phyloP scores from a whole-genome alignment of 768 basidiomycete species.

The Paxillus involutus region DNA sequence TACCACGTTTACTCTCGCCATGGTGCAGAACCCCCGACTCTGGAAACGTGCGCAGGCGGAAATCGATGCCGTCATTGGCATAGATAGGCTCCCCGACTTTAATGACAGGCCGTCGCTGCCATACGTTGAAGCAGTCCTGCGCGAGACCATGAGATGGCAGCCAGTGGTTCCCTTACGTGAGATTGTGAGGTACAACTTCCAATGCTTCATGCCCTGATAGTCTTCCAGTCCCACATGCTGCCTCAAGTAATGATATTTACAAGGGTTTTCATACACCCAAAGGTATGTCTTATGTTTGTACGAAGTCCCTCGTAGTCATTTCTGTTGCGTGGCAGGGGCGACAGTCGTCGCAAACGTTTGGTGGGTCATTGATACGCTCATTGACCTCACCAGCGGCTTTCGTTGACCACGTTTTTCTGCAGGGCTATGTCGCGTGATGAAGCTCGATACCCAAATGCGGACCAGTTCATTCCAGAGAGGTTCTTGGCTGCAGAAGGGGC shows the following conservation, averaged over 20 bases:
- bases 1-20: slow-evolving; percentile 6
- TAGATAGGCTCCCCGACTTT: slow-evolving; percentile 1
- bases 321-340: not conserved
- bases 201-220: no score
- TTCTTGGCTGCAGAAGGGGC: slow-evolving; percentile 8
- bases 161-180: not conserved
- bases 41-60: slow-evolving; percentile 9
- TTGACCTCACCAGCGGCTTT: not conserved
- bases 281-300: not conserved
- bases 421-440: slow-evolving; percentile 13
- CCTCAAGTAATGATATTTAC: slow-evolving; percentile 8
- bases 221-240: slow-evolving; percentile 5
- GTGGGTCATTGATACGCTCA: not conserved
- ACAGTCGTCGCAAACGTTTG: slow-evolving; percentile 6
- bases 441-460: slow-evolving; percentile 6
- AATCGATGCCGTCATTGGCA: slow-evolving; percentile 4
- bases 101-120: slow-evolving; percentile 6
- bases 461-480: slow-evolving; percentile 11
- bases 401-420: not conserved
- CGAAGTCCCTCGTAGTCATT: not conserved
- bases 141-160: slow-evolving; percentile 6
- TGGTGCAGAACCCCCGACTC: slow-evolving; percentile 8
- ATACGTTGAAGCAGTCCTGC: slow-evolving; percentile 6
- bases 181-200: no score
- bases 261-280: slow-evolving; percentile 18